These are phyloP conservation scores for Penicillium arizonense DNA, from an alignment of 495 filamentous ascomycete genomes.

Conservation along the genomic window DNA sequence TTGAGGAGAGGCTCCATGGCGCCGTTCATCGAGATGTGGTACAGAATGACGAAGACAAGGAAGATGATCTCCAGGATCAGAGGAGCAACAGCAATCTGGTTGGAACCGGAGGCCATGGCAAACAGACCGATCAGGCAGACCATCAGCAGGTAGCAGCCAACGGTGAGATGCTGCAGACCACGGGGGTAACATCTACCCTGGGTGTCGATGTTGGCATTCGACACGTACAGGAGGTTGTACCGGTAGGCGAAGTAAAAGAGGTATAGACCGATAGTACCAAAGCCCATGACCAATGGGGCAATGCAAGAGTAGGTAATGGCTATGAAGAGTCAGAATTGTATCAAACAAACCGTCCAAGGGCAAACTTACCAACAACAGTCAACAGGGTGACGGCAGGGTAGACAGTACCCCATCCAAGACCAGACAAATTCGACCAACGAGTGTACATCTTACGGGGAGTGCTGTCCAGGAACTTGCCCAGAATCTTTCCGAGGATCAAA, in stretches of 20 bases:
- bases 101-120: slow-evolving; percentile 60
- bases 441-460: slow-evolving; percentile 76
- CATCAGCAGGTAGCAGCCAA: slow-evolving; percentile 82
- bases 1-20: slow-evolving; percentile 78
- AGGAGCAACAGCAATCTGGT: slow-evolving; percentile 64
- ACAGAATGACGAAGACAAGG: slow-evolving; percentile 76
- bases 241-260: slow-evolving; percentile 93
- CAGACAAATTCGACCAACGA: slow-evolving; percentile 62
- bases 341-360: background rate
- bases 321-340: slow-evolving; percentile 15
- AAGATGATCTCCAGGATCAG: slow-evolving; percentile 80
- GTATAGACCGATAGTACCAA: slow-evolving; percentile 77
- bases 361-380: slow-evolving; percentile 63
- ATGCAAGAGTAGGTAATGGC: slow-evolving; percentile 89
- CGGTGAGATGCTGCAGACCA: slow-evolving; percentile 88
- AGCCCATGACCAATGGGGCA: slow-evolving; percentile 84
- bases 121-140: slow-evolving; percentile 91
- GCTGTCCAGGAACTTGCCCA: slow-evolving; percentile 70
- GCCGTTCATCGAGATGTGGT: slow-evolving; percentile 76
- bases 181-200: slow-evolving; percentile 84
- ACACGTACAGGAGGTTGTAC: slow-evolving; percentile 94
- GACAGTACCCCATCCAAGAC: slow-evolving; percentile 82
- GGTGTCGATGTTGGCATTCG: slow-evolving; percentile 81
- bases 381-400: slow-evolving; percentile 85
- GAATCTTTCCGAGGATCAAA: slow-evolving; percentile 70